These are phyloP conservation scores for Leishmania martiniquensis DNA, from an alignment of 208 protist species.

Conservation along the genomic window DNA sequence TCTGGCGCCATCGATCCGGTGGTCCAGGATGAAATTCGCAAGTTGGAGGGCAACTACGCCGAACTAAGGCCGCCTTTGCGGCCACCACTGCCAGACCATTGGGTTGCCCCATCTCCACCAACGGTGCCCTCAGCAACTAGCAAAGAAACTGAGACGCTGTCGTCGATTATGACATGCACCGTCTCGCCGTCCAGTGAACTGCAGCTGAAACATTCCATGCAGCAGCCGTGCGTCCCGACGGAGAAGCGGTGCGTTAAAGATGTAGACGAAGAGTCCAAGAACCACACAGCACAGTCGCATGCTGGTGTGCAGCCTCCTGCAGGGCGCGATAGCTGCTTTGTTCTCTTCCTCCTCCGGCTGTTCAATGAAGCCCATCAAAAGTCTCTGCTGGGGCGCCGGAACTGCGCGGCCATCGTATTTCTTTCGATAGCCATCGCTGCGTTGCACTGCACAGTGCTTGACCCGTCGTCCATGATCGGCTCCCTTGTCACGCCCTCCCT, in stretches of 20 bases:
- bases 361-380: slow-evolving; percentile 53
- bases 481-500: slow-evolving; percentile 39
- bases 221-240: background rate
- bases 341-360: slow-evolving; percentile 38
- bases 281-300: background rate
- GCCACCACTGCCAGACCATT: background rate
- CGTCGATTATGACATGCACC: background rate
- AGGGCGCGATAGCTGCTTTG: slow-evolving; percentile 2
- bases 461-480: slow-evolving; percentile 40
- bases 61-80: background rate
- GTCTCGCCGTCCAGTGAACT: background rate
- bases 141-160: background rate
- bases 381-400: slow-evolving; percentile 42
- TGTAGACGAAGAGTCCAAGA: background rate
- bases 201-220: too few species aligned
- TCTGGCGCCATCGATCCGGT: slow-evolving; percentile 31
- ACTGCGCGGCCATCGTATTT: slow-evolving; percentile 32
- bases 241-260: background rate
- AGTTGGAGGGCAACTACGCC: slow-evolving; percentile 49
- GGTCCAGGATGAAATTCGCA: slow-evolving; percentile 36
- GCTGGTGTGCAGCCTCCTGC: background rate
- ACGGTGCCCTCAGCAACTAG: background rate
- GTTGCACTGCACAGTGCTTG: slow-evolving; percentile 46
- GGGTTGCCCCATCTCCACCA: background rate
- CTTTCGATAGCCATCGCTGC: slow-evolving; percentile 32